These are phyloP conservation scores for Pyricularia sp. DNA, from an alignment of 2,329 filamentous ascomycete species.

Conservation along the genomic window DNA sequence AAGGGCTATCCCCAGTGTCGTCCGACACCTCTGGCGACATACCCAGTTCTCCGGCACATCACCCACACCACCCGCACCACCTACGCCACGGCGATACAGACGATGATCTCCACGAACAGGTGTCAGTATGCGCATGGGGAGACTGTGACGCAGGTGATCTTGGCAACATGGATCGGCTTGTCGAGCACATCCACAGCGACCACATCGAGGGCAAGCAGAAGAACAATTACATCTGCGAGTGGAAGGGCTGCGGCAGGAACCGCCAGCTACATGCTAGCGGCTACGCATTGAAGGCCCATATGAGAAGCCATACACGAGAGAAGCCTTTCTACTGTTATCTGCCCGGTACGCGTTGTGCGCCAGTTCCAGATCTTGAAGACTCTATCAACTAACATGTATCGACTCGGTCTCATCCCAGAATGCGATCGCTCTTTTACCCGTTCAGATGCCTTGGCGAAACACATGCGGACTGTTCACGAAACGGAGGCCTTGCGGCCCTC, in stretches of 20 bases:
- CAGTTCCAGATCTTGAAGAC: neutral
- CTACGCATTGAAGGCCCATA: slow-evolving; percentile 92
- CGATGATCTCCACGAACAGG: slow-evolving; percentile 67
- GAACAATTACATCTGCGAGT: slow-evolving; percentile 90
- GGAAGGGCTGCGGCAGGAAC: slow-evolving; percentile 82
- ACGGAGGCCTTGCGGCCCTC: slow-evolving; percentile 83
- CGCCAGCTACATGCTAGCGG: slow-evolving; percentile 88
- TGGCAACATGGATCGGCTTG: slow-evolving; percentile 71
- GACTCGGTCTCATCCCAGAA: slow-evolving; percentile 42
- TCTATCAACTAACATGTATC: slow-evolving; percentile 11
- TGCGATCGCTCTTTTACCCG: slow-evolving; percentile 95
- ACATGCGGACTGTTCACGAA: slow-evolving; percentile 98
- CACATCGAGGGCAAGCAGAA: slow-evolving; percentile 92
- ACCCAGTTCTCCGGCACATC: slow-evolving; percentile 50
- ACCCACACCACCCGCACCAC: slow-evolving; percentile 46
- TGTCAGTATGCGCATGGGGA: slow-evolving; percentile 71
- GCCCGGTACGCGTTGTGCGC: slow-evolving; percentile 53
- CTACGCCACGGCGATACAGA: slow-evolving; percentile 47
- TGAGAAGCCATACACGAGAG: slow-evolving; percentile 95
- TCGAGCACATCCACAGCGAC: slow-evolving; percentile 80
- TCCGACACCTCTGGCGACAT: slow-evolving; percentile 85
- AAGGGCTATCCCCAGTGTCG: slow-evolving; percentile 64
- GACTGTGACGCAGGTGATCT: slow-evolving; percentile 63
- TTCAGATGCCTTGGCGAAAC: slow-evolving; percentile 91
- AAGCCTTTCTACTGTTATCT: slow-evolving; percentile 97